These are phyloP conservation scores for Aeschynomene evenia DNA, from an alignment of 306 rosid species.

Conservation along the genomic window DNA sequence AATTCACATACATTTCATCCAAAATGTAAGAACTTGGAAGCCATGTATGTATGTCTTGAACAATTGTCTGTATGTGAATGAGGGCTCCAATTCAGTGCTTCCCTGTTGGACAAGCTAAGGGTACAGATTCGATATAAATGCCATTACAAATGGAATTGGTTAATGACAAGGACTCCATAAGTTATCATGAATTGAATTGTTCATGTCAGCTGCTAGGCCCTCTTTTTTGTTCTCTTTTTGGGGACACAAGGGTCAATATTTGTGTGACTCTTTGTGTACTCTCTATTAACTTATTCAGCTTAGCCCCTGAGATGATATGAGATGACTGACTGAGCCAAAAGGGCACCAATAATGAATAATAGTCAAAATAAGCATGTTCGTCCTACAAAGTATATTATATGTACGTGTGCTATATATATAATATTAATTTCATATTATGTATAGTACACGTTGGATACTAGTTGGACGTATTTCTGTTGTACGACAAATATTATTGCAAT, in stretches of 20 bases:
- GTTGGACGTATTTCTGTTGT: too few species aligned
- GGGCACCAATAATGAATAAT: neutral
- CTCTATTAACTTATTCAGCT: too few species aligned
- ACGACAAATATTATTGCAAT: too few species aligned
- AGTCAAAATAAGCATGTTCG: too few species aligned
- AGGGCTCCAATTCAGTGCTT: constrained; percentile 16
- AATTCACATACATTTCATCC: neutral
- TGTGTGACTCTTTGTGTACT: neutral
- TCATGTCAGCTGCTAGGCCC: constrained; percentile 16
- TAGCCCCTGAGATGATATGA: neutral
- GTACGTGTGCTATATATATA: too few species aligned
- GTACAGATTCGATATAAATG: constrained; percentile 4
- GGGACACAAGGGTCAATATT: neutral
- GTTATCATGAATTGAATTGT: neutral
- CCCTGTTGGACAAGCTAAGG: constrained; percentile 13
- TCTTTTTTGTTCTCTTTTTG: constrained; percentile 10
- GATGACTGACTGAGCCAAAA: neutral
- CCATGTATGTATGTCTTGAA: constrained; percentile 28
- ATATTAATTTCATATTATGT: too few species aligned
- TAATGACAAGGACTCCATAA: constrained; percentile 22
- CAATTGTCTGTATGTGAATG: constrained; percentile 27
- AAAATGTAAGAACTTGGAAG: constrained; percentile 4
- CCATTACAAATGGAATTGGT: constrained; percentile 29
- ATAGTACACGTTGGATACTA: too few species aligned
- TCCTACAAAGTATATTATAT: too few species aligned